Conservation (phyloP, 2,329 filamentous ascomycete genomes). For the Emydomyces testavorans region DNA sequence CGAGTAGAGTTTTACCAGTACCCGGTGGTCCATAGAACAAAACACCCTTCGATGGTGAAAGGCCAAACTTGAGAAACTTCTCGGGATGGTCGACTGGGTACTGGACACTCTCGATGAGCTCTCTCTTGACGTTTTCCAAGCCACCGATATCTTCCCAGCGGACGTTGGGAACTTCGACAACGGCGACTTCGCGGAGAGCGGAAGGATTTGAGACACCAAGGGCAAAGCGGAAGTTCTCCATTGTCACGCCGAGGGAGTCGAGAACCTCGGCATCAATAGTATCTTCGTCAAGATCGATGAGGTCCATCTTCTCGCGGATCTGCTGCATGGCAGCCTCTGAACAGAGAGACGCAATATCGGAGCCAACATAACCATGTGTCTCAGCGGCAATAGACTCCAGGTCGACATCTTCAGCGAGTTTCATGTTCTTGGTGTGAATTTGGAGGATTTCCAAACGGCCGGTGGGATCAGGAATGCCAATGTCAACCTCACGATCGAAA, state of each 20-base stretch:
- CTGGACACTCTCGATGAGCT: conserved; percentile 96
- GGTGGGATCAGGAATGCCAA: conserved; percentile 93
- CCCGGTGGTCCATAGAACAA: conserved; percentile 97
- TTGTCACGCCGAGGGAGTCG: conserved; percentile 94
- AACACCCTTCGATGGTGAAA: conserved; percentile 94
- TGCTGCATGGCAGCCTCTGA: conserved; percentile 99
- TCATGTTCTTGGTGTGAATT: conserved; percentile 99
- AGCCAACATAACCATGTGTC: conserved; percentile 98
- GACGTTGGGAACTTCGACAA: conserved; percentile 98
- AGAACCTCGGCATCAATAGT: conserved; percentile 98
- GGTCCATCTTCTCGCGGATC: conserved; percentile 99
- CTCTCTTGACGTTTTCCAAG: conserved; percentile 95
- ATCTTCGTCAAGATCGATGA: conserved; percentile 97
- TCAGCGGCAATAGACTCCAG: conserved; percentile 92
- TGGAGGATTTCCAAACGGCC: conserved; percentile 97
- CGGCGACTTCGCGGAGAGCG: conserved; percentile 93
- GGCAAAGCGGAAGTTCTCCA: conserved; percentile 99
- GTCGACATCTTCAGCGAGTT: conserved; percentile 91
- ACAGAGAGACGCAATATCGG: conserved; percentile 94
- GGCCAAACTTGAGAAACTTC: conserved; percentile 99
- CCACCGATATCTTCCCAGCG: conserved; percentile 99
- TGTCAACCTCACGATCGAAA: conserved; percentile 98
- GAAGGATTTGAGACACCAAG: conserved; percentile 97
- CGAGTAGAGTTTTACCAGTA: conserved; percentile 99
- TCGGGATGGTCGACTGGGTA: conserved; percentile 99